Base-by-base conservation (phyloP, 768 basidiomycete species). In the Suillus tomentosus region DNA sequence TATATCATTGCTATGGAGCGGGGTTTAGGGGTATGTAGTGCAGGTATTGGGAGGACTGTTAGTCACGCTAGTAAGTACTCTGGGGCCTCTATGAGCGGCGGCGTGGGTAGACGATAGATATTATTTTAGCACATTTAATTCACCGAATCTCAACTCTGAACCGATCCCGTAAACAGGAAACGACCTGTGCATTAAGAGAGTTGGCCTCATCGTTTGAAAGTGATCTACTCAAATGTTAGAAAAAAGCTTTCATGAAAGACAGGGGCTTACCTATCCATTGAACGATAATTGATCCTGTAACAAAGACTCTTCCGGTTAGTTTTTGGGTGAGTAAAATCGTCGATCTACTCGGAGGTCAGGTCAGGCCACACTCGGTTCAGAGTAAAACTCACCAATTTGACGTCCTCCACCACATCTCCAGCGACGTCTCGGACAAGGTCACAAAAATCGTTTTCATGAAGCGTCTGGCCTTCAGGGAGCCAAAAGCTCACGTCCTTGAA, bases 401-500 rank as follows among this genome's bases (percentile, higher is more conserved):
- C 96, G 66, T 92, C 90, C 75, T 99, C 96, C 0, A 91, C 94
- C 65, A 96, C 69, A 73, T 99, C 96, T 5, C 96, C 96, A 5
- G 92, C 95, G 7, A 91, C 85, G 68, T 97, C 96, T 60, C 97
- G 82, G 15, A 99, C 92, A 48, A 96, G 82, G 71, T 99, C 97
- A 72, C 94, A 99, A 72, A 98, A 92, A 75, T 99, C 97, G 72
- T 99, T 98, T 68, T 98, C 96, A 73, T 97, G 95, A 69, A 95
- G 80, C 6, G 66, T 55, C 42, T 62, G 67, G n/a, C 78, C 75
- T 55, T 83, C 79, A 0, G 88, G 85, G 27, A 89, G 72, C 97
- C 97, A 99, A 79, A 99, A 97, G 74, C 92, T 94, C 71, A 97
- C 82, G 70, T 99, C 97, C 78, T 95, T 96, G 84, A 90, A 92